Base-by-base conservation (phyloP, 257 asterid genomes). In the Vinca minor region DNA sequence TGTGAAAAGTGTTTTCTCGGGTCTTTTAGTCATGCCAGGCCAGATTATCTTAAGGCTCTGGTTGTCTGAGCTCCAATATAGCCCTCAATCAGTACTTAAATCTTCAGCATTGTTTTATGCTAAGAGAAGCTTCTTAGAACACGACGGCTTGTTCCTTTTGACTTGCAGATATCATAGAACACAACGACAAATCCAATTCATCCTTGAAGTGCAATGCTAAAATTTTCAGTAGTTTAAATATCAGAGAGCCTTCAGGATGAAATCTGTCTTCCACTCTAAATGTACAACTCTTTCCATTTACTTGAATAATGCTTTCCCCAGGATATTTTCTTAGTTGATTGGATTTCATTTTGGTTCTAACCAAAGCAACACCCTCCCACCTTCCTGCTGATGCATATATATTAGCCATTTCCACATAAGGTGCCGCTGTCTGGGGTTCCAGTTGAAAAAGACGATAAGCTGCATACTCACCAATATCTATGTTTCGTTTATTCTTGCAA, bases 371-470 rank as follows among this genome's bases (percentile, higher is more conserved):
- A 54, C 76, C 78, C 14, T 73, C 62, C 90, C 93, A 87, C 45
- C 80, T 84, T 13, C 78, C 77, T 4, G 68, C 80, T 1, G 63
- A 78, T 53, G 95, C 93, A 64, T 87, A 87, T 29, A 85, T 63
- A 62, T 83, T 87, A 38, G 93, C 87, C 88, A 87, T 77, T 60
- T 83, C 93, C 1, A 85, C 93, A 8, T 81, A 87, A 11, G 95
- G 87, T 31, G 95, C 88, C 5, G 95, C 87, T 60, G 78, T 76
- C 15, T 47, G 59, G 3, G 94, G 87, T 34, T 85, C 91, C 4
- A 81, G 76, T 49, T 70, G 67, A 50, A 85, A 72, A 60, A 85
- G 87, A 31, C 45, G 67, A 31, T 29, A 41, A 1, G 87, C 84
- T 32, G 85, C 94, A 20, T 71, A 68, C 60, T 77, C 79, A 2